phyloP scores from a whole-genome alignment of 805 yeast species.

The Metschnikowia anglica region DNA sequence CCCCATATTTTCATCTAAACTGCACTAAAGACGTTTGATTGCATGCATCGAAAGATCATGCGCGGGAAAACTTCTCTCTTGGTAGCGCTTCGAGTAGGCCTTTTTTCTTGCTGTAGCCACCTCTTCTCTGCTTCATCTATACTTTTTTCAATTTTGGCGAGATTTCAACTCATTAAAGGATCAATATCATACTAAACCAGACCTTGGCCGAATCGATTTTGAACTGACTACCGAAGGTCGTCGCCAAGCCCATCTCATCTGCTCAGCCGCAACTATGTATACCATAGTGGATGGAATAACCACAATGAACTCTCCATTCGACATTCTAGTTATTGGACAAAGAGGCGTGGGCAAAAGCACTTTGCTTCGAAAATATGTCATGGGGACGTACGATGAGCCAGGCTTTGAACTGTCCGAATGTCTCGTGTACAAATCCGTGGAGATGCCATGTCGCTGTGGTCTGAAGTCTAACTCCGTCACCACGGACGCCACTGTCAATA shows the following conservation, averaged over 20 bases:
- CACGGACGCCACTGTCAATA: constrained; percentile 4
- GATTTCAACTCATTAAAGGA: too few species aligned
- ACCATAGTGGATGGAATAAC: constrained; percentile 16
- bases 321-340: constrained; percentile 19
- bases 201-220: too few species aligned
- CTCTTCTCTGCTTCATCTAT: not conserved
- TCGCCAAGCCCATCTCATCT: not conserved
- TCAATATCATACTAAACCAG: too few species aligned
- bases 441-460: constrained; percentile 4
- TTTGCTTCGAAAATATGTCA: constrained; percentile 17
- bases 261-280: constrained; percentile 1
- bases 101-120: not conserved
- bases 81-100: not conserved
- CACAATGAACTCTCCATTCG: constrained; percentile 16
- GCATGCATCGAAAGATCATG: constrained; percentile 2
- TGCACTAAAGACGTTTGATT: constrained; percentile 2
- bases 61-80: not conserved
- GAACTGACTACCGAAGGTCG: too few species aligned
- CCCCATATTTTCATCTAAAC: not conserved
- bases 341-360: constrained; percentile 19
- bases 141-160: not conserved
- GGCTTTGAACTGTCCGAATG: constrained; percentile 13
- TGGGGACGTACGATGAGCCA: constrained; percentile 11
- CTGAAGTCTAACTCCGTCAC: not conserved
- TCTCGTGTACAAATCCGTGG: constrained; percentile 12